Percentiles rank a stretch among this genome's conserved stretches.
Conservation (phyloP, 1,284 basidiomycete genomes). For the Peniophora sp. region DNA sequence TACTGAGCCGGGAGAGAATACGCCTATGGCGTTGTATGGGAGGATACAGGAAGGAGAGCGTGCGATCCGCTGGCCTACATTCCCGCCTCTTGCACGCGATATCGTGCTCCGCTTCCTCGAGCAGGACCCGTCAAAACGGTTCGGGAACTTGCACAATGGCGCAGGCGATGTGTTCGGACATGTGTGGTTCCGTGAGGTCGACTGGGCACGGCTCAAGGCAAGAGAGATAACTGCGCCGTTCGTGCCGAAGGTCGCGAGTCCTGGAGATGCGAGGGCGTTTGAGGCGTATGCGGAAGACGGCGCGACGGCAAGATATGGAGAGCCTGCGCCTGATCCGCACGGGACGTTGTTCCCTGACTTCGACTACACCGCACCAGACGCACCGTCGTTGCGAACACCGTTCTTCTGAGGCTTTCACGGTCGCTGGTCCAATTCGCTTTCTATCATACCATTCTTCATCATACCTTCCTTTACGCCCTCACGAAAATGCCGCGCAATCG, state of each 20-base stretch:
- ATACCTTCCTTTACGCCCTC: too few species aligned
- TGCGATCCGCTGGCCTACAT: constrained; percentile 84
- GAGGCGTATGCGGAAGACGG: neutral
- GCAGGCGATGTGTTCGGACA: constrained; percentile 94
- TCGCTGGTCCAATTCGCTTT: too few species aligned
- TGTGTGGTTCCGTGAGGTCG: constrained; percentile 95
- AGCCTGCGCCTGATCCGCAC: constrained; percentile 36
- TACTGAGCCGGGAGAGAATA: constrained; percentile 36
- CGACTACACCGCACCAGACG: constrained; percentile 39
- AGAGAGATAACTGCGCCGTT: constrained; percentile 97
- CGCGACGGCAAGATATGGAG: neutral
- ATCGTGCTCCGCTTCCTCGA: constrained; percentile 89
- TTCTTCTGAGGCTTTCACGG: neutral
- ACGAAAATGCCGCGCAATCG: too few species aligned
- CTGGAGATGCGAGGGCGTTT: constrained; percentile 87
- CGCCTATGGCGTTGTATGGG: constrained; percentile 67
- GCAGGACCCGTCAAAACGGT: constrained; percentile 84
- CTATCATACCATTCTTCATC: too few species aligned
- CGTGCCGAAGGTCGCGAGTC: constrained; percentile 78
- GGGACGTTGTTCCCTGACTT: constrained; percentile 60
- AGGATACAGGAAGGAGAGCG: constrained; percentile 74
- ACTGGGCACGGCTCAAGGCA: constrained; percentile 81
- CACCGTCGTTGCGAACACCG: neutral
- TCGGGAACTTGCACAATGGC: constrained; percentile 89
- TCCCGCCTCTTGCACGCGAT: constrained; percentile 72